Percentiles rank a stretch among this genome's conserved stretches.
phyloP scores from a whole-genome alignment of 2,329 filamentous ascomycete genomes.

The Aspergillus pseudotamarii region DNA sequence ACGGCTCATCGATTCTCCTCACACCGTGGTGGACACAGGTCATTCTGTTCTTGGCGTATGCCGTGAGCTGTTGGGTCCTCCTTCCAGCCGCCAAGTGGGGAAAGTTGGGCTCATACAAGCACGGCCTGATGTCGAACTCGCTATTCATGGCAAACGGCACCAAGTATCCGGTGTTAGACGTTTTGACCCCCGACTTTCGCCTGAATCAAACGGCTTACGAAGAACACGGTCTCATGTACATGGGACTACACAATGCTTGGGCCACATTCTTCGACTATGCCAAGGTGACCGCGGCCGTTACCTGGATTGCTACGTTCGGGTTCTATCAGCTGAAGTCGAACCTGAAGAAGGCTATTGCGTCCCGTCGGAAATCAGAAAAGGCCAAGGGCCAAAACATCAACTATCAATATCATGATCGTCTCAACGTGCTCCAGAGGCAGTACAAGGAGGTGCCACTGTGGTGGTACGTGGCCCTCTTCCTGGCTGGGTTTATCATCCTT shows the following conservation, averaged over 20 bases:
- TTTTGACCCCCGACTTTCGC: constrained; percentile 47
- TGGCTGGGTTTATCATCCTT: constrained; percentile 53
- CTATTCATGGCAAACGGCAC: constrained; percentile 55
- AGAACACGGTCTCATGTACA: constrained; percentile 58
- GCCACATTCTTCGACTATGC: constrained; percentile 64
- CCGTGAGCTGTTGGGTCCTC: constrained; percentile 60
- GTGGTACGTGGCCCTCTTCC: constrained; percentile 60
- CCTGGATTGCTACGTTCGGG: constrained; percentile 62
- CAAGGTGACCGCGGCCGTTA: constrained; percentile 59
- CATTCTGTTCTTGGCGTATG: constrained; percentile 59
- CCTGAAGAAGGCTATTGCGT: constrained; percentile 47
- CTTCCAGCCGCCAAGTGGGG: constrained; percentile 63
- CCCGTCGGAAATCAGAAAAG: constrained; percentile 33
- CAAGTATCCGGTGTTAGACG: constrained; percentile 46
- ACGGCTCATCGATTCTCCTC: constrained; percentile 53
- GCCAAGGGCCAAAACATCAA: constrained; percentile 47
- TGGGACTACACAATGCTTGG: constrained; percentile 62
- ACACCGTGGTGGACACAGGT: constrained; percentile 64
- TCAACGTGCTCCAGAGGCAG: constrained; percentile 61
- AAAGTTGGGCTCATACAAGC: constrained; percentile 54
- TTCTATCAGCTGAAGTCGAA: constrained; percentile 52
- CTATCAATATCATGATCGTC: constrained; percentile 59
- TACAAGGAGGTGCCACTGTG: constrained; percentile 62
- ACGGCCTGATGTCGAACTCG: constrained; percentile 61
- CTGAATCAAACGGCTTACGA: constrained; percentile 54